Conservation (phyloP, 2,329 filamentous ascomycete genomes). For the Curvularia lunata region DNA sequence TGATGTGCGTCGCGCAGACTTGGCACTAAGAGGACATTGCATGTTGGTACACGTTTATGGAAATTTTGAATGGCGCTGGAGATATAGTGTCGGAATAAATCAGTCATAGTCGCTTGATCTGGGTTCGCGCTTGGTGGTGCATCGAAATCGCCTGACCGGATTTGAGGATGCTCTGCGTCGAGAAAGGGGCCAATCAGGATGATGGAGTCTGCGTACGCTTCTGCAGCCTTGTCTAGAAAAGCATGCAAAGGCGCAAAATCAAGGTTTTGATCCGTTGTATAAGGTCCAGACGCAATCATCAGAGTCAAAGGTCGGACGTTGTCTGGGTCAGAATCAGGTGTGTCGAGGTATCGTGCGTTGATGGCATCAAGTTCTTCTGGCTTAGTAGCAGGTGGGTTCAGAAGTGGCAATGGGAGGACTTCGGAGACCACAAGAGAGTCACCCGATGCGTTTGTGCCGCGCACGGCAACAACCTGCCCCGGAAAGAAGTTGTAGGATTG, state of each 20-base stretch:
- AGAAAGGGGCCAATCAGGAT: constrained; percentile 87
- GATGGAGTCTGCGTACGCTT: constrained; percentile 76
- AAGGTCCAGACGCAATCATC: constrained; percentile 83
- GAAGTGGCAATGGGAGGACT: constrained; percentile 74
- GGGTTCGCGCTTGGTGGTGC: constrained; percentile 56
- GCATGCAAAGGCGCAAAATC: constrained; percentile 86
- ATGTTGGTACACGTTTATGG: constrained; percentile 71
- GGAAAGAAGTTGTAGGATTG: constrained; percentile 84
- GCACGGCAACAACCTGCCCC: constrained; percentile 87
- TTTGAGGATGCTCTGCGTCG: constrained; percentile 86
- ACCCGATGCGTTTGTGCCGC: constrained; percentile 85
- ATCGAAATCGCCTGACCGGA: constrained; percentile 64
- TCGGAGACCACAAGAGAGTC: constrained; percentile 81
- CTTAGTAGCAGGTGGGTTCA: constrained; percentile 75
- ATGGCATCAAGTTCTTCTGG: constrained; percentile 70
- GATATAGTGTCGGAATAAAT: constrained; percentile 83
- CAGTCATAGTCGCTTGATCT: constrained; percentile 78
- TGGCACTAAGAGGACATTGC: constrained; percentile 82
- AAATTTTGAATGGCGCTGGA: constrained; percentile 75
- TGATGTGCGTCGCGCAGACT: constrained; percentile 81
- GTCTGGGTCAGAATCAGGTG: constrained; percentile 60
- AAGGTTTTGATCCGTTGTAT: constrained; percentile 89
- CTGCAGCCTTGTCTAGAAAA: constrained; percentile 77
- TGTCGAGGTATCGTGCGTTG: constrained; percentile 71
- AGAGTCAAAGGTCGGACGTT: constrained; percentile 71